Conservation (phyloP, 148 eudicot species). For the Rheum nobile region DNA sequence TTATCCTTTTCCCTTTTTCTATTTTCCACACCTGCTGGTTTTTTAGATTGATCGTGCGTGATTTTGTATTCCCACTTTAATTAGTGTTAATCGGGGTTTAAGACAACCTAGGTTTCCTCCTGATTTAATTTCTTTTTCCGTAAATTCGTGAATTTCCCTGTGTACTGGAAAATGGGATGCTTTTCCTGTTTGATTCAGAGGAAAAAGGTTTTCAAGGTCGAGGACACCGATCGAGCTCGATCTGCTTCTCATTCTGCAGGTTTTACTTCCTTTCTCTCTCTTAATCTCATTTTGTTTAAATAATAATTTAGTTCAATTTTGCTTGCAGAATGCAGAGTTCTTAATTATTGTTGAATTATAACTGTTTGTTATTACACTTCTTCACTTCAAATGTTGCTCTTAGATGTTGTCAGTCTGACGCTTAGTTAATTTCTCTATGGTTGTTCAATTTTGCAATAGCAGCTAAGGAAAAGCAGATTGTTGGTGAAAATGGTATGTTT, state of each 20-base stretch:
- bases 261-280: conserved; percentile 12
- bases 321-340: background rate
- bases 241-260: conserved; percentile 36
- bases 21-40: background rate
- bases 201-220: conserved; percentile 25
- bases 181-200: conserved; percentile 26
- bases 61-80: background rate
- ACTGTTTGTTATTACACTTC: background rate
- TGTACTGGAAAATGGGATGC: conserved; percentile 23
- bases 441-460: background rate
- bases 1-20: background rate
- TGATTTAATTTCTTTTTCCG: background rate
- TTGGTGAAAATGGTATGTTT: background rate
- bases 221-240: conserved; percentile 38
- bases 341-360: background rate
- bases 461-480: background rate
- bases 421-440: background rate
- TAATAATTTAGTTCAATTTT: background rate
- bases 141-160: background rate
- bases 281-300: background rate
- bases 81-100: conserved; percentile 11
- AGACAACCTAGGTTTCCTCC: conserved; percentile 12
- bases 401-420: background rate
- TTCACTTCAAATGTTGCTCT: background rate
- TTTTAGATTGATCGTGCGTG: conserved; percentile 5